Evolutionary conservation across 2,329 filamentous ascomycete genomes (phyloP).

Genomic region (Malbranchea zuffiana): DNA sequence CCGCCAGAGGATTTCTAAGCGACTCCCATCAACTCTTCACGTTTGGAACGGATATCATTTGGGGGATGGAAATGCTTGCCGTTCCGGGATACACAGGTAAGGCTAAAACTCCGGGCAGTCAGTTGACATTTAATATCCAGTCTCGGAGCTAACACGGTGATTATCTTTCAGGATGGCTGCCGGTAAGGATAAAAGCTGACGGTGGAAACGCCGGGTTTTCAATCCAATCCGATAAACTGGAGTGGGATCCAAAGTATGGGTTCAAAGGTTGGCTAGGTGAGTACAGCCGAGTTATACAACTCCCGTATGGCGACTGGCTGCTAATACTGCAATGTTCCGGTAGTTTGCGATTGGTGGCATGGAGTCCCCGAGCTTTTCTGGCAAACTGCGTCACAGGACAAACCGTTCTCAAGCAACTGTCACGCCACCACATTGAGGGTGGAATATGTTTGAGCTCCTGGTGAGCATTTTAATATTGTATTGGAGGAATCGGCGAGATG

Average conservation of each 20-base stretch:
- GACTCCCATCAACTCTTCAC: conserved; percentile 25
- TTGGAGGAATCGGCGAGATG: too few species aligned
- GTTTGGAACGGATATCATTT: conserved; percentile 22
- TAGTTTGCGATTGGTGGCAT: conserved; percentile 34
- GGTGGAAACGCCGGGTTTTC: conserved; percentile 24
- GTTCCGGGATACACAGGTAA: conserved; percentile 26
- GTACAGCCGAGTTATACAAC: conserved; percentile 12
- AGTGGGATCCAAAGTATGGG: conserved; percentile 23
- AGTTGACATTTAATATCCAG: not conserved
- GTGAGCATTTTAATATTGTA: too few species aligned
- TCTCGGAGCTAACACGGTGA: not conserved
- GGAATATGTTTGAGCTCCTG: conserved; percentile 19
- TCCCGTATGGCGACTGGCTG: conserved; percentile 1
- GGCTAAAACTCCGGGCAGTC: conserved; percentile 8
- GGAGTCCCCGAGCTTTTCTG: conserved; percentile 33
- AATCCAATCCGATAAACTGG: conserved; percentile 15
- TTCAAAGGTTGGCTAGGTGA: conserved; percentile 33
- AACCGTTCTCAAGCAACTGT: conserved; percentile 25
- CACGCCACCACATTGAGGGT: conserved; percentile 24
- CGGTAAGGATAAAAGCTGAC: conserved; percentile 28
- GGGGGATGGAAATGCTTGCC: conserved; percentile 23
- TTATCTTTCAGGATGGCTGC: conserved; percentile 26
- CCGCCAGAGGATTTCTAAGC: conserved; percentile 24
- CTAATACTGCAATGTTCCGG: conserved; percentile 1
- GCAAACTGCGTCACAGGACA: conserved; percentile 18